Percentiles rank a stretch among this genome's conserved stretches.
Conservation (phyloP, 352 stramenopile species). For the Pythium insidiosum region DNA sequence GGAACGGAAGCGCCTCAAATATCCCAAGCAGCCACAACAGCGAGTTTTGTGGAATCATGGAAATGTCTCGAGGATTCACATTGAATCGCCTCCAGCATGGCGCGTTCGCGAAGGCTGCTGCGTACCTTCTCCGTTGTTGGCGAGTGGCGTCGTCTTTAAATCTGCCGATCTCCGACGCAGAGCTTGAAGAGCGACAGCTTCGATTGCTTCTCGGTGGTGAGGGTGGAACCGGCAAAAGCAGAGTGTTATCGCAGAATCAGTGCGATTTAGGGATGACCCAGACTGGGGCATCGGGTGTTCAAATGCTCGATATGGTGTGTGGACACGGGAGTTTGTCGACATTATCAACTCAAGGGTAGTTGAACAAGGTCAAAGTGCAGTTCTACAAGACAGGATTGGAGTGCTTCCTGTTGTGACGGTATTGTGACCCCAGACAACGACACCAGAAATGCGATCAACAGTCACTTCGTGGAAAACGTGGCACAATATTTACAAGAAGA, state of each 20-base stretch:
- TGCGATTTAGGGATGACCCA: neutral
- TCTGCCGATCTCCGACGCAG: neutral
- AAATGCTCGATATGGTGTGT: neutral
- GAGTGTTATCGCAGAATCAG: neutral
- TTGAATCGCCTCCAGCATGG: neutral
- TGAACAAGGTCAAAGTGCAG: too few relatives aligned
- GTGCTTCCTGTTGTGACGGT: too few relatives aligned
- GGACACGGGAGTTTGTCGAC: neutral
- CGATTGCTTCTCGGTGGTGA: neutral
- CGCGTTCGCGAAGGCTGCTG: neutral
- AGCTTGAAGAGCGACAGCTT: neutral
- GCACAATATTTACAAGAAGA: neutral
- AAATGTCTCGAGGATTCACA: neutral
- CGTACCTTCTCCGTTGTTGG: neutral
- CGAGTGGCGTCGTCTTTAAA: neutral
- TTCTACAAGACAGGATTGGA: too few relatives aligned
- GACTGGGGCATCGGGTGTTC: neutral
- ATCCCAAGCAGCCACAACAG: neutral
- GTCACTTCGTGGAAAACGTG: neutral
- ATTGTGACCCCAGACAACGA: neutral
- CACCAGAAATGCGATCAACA: neutral
- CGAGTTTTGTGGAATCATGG: neutral
- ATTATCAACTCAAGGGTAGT: neutral
- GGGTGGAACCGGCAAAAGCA: neutral
- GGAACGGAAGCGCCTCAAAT: too few relatives aligned